Evolutionary conservation across 2,329 filamentous ascomycete species (phyloP).

Genomic region (Beauveria sp.): DNA sequence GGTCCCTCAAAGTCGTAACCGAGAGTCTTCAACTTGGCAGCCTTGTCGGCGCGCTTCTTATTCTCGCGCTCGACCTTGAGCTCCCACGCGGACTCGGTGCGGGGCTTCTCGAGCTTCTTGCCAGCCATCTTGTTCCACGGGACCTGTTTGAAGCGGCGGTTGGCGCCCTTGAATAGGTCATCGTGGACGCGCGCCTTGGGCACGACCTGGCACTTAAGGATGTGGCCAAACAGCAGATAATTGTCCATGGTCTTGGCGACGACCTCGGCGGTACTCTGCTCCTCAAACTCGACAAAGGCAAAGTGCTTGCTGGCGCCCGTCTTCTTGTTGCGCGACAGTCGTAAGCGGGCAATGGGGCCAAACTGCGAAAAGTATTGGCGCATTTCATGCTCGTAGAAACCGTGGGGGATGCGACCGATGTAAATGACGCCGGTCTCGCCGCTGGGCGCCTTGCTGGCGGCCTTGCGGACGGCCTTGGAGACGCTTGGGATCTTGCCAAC

Average conservation of each 20-base stretch:
- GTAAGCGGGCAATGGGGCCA: slow-evolving; percentile 67
- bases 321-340: slow-evolving; percentile 84
- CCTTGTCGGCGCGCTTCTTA: slow-evolving; percentile 59
- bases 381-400: slow-evolving; percentile 98
- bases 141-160: slow-evolving; percentile 79
- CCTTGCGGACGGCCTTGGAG: slow-evolving; percentile 37
- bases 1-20: slow-evolving; percentile 80
- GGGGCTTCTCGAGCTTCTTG: slow-evolving; percentile 62
- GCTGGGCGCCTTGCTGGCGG: slow-evolving; percentile 27
- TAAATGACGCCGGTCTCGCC: slow-evolving; percentile 74
- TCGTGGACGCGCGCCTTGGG: slow-evolving; percentile 70
- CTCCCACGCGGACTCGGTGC: slow-evolving; percentile 70
- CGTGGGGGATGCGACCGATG: slow-evolving; percentile 79
- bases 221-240: slow-evolving; percentile 91
- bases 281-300: slow-evolving; percentile 85
- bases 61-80: slow-evolving; percentile 67
- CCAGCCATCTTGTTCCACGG: slow-evolving; percentile 85
- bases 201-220: slow-evolving; percentile 79
- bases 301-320: slow-evolving; percentile 90
- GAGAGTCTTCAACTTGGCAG: slow-evolving; percentile 66
- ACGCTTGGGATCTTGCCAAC: slow-evolving; percentile 44
- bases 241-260: slow-evolving; percentile 96
- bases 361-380: slow-evolving; percentile 90
- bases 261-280: slow-evolving; percentile 73
- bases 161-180: slow-evolving; percentile 82